These are phyloP conservation scores for Dactylellina cionopaga DNA, from an alignment of 2,329 filamentous ascomycete species.

Conservation along the genomic window DNA sequence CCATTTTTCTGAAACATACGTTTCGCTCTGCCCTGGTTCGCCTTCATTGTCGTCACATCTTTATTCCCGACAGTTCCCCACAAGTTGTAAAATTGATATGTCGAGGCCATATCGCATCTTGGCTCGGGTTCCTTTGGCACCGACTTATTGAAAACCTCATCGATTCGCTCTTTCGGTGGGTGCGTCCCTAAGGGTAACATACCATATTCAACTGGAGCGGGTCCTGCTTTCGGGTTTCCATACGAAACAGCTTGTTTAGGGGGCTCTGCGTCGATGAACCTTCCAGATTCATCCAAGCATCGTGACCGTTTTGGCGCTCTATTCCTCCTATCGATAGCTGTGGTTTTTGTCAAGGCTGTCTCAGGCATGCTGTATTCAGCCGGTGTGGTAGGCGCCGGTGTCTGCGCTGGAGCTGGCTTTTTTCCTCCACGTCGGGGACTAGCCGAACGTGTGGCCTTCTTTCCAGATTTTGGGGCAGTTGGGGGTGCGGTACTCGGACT, in stretches of 20 bases:
- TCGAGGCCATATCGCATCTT: slow-evolving; percentile 34
- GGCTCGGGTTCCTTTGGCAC: slow-evolving; percentile 44
- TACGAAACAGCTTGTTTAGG: slow-evolving; percentile 34
- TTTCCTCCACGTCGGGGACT: slow-evolving; percentile 36
- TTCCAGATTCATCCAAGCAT: slow-evolving; percentile 31
- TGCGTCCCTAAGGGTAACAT: slow-evolving; percentile 46
- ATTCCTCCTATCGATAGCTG: slow-evolving; percentile 16
- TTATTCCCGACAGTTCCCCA: slow-evolving; percentile 48
- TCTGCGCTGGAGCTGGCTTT: slow-evolving; percentile 7
- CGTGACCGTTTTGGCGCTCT: not conserved
- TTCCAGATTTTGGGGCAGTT: slow-evolving; percentile 6
- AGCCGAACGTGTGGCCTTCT: slow-evolving; percentile 38
- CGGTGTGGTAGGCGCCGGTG: slow-evolving; percentile 16
- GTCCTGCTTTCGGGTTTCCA: slow-evolving; percentile 29
- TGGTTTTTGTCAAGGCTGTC: not conserved
- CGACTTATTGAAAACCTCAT: slow-evolving; percentile 48
- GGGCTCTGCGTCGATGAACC: slow-evolving; percentile 41
- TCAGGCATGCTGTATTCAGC: not conserved
- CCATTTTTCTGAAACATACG: slow-evolving; percentile 28
- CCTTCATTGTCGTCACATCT: slow-evolving; percentile 39
- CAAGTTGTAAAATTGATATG: slow-evolving; percentile 28
- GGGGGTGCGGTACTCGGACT: slow-evolving; percentile 16
- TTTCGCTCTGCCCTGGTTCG: slow-evolving; percentile 41
- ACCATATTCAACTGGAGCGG: slow-evolving; percentile 39
- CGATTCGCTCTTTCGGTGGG: slow-evolving; percentile 45